phyloP scores from a whole-genome alignment of 2,329 filamentous ascomycete genomes.

The Phyllosticta citrichinensis region DNA sequence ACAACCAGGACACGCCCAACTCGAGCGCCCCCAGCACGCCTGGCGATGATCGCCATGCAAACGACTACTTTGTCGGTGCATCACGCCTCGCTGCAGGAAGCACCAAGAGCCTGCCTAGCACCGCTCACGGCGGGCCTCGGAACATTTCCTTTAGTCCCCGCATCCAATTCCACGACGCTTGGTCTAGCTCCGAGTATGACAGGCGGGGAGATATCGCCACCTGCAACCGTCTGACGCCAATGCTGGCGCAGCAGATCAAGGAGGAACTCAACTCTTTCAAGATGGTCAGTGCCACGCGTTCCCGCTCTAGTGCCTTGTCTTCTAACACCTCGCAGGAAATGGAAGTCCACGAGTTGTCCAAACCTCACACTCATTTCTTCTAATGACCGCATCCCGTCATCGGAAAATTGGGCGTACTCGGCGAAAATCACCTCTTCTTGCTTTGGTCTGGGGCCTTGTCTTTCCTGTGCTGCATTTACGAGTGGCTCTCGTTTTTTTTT shows the following conservation, averaged over 20 bases:
- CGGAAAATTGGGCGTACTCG: constrained; percentile 31
- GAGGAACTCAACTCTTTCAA: constrained; percentile 99
- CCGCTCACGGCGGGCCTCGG: constrained; percentile 56
- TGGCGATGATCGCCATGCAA: constrained; percentile 56
- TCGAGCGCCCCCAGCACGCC: constrained; percentile 85
- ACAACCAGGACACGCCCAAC: constrained; percentile 62
- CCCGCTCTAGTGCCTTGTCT: neutral
- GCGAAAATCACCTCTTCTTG: constrained; percentile 20
- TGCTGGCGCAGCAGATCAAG: constrained; percentile 98
- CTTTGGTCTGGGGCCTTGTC: constrained; percentile 19
- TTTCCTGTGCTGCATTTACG: constrained; percentile 29
- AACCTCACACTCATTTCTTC: constrained; percentile 99
- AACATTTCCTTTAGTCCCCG: constrained; percentile 75
- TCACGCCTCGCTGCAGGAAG: constrained; percentile 60
- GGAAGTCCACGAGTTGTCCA: constrained; percentile 98
- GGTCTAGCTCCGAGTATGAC: constrained; percentile 92
- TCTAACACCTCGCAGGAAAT: constrained; percentile 67
- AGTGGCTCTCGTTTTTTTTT: constrained; percentile 28
- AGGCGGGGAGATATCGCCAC: constrained; percentile 92
- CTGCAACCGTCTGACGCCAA: constrained; percentile 92
- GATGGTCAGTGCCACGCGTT: constrained; percentile 55
- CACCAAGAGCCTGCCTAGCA: constrained; percentile 70
- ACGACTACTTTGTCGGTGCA: constrained; percentile 77
- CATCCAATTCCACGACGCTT: constrained; percentile 92
- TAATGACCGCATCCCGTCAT: constrained; percentile 46